A percentile compares a stretch with the other conserved stretches of the same genome.
Conservation (phyloP, 495 filamentous ascomycete species). For the Articulospora tetracladia region DNA sequence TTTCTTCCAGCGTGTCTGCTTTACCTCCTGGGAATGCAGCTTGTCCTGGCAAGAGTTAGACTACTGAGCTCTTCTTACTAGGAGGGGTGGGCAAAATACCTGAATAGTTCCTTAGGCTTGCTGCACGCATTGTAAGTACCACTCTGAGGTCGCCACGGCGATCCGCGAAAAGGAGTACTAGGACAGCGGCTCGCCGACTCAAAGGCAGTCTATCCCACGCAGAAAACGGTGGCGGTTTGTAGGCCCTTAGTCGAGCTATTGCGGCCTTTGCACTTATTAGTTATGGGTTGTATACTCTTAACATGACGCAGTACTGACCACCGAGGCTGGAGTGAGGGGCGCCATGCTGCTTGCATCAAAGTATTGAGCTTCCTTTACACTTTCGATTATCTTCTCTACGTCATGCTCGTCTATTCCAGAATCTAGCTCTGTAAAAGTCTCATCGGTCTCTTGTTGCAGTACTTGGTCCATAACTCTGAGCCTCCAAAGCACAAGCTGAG, state of each 20-base stretch:
- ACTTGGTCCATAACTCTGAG: neutral
- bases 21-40: constrained; percentile 84
- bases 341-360: constrained; percentile 50
- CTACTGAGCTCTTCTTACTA: neutral
- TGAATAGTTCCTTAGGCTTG: constrained; percentile 58
- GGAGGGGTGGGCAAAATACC: constrained; percentile 7
- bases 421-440: neutral
- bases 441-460: neutral
- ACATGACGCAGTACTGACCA: constrained; percentile 38
- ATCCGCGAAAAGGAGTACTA: constrained; percentile 84
- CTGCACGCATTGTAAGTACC: constrained; percentile 82
- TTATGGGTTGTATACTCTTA: constrained; percentile 28
- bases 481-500: neutral
- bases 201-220: constrained; percentile 59
- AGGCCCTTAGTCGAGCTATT: constrained; percentile 70
- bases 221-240: constrained; percentile 53
- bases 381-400: constrained; percentile 15
- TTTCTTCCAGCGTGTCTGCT: constrained; percentile 43
- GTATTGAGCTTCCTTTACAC: constrained; percentile 21
- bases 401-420: constrained; percentile 15
- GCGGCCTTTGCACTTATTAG: constrained; percentile 54
- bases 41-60: constrained; percentile 49
- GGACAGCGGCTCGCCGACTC: constrained; percentile 72
- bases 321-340: constrained; percentile 50
- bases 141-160: constrained; percentile 69